Evolutionary conservation across 2,329 filamentous ascomycete genomes (phyloP), one percentile per base, ranked within the genome.

Genomic region (Leptographium procerum): DNA sequence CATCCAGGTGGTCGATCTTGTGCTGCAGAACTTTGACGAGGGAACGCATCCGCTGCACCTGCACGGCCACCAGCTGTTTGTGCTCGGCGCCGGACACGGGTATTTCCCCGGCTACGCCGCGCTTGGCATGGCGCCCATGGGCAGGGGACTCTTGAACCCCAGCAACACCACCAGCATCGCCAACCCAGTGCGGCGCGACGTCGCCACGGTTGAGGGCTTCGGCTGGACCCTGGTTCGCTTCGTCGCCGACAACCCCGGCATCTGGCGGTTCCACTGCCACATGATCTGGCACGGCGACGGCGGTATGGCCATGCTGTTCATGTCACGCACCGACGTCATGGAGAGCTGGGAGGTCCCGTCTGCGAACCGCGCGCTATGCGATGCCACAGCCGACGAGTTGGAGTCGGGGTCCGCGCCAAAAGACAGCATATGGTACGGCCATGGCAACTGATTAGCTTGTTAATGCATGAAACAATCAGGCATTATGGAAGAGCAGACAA

Each of bases 1-100:
- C 34, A 73, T 79, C 29, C 74, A 84, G 59, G 76, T 89, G n/a
- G 79, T 91, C 26, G 85, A 92, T 66, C 79, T 92, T 51, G 72
- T 90, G 22, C 74, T 92, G 22, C 61, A 65, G 19, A 65, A 62
- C 60, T 59, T 62, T 48, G 63, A 65, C 60, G 64, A 65, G 58
- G 64, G 63, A 36, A 62, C 60, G 51, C 64, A 65, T 56, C 64
- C 64, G 29, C 62, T 65, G 59, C 64, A 65, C 60, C 60, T 65
- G 60, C 64, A 65, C 60, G 64, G 64, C 31, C 62, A 65, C 57
- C 56, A 65, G 40, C 76, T 85, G 70, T 84, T 82, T 69, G 73
- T 83, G 22, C 66, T 72, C 11, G 72, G 64, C n/a, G 63, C 64
- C 36, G 90, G 89, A 66, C 87, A 91, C 72, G 86, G 83, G 64